Evolutionary conservation across 495 filamentous ascomycete genomes (phyloP).

Genomic region (Aspergillus bertholletiae): DNA sequence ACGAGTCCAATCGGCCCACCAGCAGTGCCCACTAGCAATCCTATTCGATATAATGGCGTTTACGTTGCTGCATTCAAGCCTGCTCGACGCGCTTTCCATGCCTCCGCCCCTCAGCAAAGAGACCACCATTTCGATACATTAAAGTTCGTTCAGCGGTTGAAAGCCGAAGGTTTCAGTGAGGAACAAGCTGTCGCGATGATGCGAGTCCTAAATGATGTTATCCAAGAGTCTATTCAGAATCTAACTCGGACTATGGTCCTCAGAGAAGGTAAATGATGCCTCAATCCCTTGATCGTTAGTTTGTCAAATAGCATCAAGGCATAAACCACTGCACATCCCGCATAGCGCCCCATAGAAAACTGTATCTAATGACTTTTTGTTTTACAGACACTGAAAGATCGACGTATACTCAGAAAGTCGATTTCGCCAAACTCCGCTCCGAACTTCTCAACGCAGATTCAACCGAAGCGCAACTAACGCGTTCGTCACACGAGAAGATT

Average conservation of each 20-base stretch:
- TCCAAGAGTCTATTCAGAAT: conserved; percentile 98
- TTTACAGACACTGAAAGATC: conserved; percentile 53
- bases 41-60: conserved; percentile 46
- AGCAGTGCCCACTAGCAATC: conserved; percentile 18
- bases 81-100: conserved; percentile 62
- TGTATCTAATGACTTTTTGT: neutral
- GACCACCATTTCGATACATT: conserved; percentile 99
- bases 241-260: conserved; percentile 97
- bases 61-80: conserved; percentile 41
- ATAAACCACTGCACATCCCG: neutral
- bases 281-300: neutral
- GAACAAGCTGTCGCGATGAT: conserved; percentile 95
- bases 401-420: conserved; percentile 97
- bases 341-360: too few species aligned
- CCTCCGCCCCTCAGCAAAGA: conserved; percentile 52
- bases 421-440: conserved; percentile 97
- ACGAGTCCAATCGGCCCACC: conserved; percentile 10
- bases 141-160: conserved; percentile 89
- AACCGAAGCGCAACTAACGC: conserved; percentile 82
- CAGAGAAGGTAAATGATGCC: conserved; percentile 62
- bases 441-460: conserved; percentile 89
- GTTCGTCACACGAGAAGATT: conserved; percentile 85
- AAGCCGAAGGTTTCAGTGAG: conserved; percentile 91
- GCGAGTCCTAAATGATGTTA: conserved; percentile 93
- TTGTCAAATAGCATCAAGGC: neutral